A percentile compares a stretch with the other conserved stretches of the same genome.
phyloP scores from a whole-genome alignment of 306 rosid genomes.

The Fragaria vesca region DNA sequence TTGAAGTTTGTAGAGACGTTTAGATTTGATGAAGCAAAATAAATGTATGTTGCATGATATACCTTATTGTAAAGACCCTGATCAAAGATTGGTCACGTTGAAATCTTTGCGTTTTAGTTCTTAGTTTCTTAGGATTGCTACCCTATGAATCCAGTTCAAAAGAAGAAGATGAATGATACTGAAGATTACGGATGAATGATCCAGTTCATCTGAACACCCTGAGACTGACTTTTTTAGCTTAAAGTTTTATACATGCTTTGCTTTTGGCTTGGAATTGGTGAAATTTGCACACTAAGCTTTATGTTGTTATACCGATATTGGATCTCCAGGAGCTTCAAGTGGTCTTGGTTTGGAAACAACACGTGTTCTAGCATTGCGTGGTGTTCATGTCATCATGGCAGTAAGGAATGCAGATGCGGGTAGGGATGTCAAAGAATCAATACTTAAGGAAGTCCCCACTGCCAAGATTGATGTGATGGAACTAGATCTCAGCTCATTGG shows the following conservation, averaged over 20 bases:
- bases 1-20: background rate
- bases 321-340: slow-evolving; percentile 75
- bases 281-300: background rate
- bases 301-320: background rate
- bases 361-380: slow-evolving; percentile 64
- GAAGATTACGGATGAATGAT: background rate
- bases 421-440: slow-evolving; percentile 40
- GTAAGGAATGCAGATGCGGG: slow-evolving; percentile 65
- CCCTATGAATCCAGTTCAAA: background rate
- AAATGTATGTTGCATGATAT: background rate
- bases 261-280: background rate
- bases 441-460: slow-evolving; percentile 49
- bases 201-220: background rate
- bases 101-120: background rate
- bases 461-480: slow-evolving; percentile 67
- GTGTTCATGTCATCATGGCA: slow-evolving; percentile 83
- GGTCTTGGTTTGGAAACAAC: slow-evolving; percentile 78
- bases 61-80: background rate
- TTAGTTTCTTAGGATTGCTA: background rate
- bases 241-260: background rate
- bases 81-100: background rate
- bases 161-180: background rate
- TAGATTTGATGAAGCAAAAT: background rate
- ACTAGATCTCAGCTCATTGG: slow-evolving; percentile 72
- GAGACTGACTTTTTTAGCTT: background rate